Conservation (phyloP, 495 filamentous ascomycete genomes). For the Ramalina intermedia region DNA sequence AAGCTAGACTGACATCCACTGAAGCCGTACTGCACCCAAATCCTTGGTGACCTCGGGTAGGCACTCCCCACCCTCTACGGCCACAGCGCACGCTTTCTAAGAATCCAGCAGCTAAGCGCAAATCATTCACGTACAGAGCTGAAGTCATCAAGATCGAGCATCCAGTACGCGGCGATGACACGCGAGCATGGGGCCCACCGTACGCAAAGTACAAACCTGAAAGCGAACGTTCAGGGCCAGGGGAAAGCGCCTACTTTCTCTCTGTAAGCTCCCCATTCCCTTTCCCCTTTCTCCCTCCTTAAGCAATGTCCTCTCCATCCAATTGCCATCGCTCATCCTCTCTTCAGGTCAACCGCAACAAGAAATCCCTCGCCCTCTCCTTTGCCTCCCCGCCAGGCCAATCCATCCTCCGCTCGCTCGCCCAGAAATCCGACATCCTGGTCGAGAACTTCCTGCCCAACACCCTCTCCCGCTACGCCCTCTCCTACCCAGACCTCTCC, state of each 20-base stretch:
- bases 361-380: conserved; percentile 83
- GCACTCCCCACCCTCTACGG: conserved; percentile 14
- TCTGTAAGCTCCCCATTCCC: conserved; percentile 37
- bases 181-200: conserved; percentile 89
- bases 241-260: conserved; percentile 91
- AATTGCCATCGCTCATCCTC: neutral
- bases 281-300: neutral
- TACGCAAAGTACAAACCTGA: conserved; percentile 60
- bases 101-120: neutral
- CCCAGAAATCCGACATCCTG: conserved; percentile 72
- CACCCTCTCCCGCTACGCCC: conserved; percentile 73
- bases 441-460: conserved; percentile 96
- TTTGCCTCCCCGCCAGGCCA: conserved; percentile 76
- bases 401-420: conserved; percentile 72
- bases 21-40: conserved; percentile 95
- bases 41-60: conserved; percentile 91
- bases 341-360: conserved; percentile 79
- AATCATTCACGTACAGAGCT: conserved; percentile 38
- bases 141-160: conserved; percentile 97
- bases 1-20: neutral
- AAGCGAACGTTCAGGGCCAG: conserved; percentile 50
- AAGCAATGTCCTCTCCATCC: too few relatives aligned
- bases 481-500: conserved; percentile 69
- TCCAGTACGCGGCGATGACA: conserved; percentile 82
- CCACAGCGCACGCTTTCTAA: conserved; percentile 1